Evolutionary conservation across 2,329 filamentous ascomycete genomes (phyloP), one percentile per base, ranked within the genome.

Genomic region (Hypoxylon sp.): DNA sequence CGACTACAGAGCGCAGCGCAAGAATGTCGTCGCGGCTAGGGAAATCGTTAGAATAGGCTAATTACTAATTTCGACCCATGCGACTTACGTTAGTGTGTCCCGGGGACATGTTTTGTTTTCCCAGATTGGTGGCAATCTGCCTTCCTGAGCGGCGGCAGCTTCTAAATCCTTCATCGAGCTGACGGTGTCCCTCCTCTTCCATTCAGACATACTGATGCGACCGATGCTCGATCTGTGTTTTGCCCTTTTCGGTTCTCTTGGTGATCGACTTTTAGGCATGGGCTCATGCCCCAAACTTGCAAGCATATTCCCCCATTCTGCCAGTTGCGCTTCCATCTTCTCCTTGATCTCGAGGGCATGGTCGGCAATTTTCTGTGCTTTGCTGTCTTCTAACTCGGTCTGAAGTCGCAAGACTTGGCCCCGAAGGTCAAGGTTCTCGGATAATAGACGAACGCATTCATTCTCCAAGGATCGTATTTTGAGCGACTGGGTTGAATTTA

Each of bases 401-500:
- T 93, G 87, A 1, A 94, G 82, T 53, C 88, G 87, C 54, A 94
- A 78, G 47, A 94, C 87, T 65, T 91, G 87, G 65, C 91, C 85
- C 54, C 90, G 87, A 12, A 96, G 84, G 57, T 89, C 85, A 59
- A 95, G 84, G 75, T 96, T 96, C 71, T 96, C 91, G n/a, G 90
- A 88, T 23, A 94, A 83, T 69, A 94, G 85, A 51, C 89, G 88
- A 41, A 90, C 88, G 67, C 88, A 89, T 78, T 96, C 91, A 75
- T 89, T 88, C 75, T 95, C 92, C 63, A 96, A 85, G 68, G 84
- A 87, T 65, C 92, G 89, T 73, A 96, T 94, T 70, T 90, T 90
- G 30, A 93, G 83, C 30, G 91, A 91, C 77, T 94, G 91, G 53
- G 87, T 85, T 23, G 92, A 93, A 80, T 96, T 96, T 73, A 86